Evolutionary conservation across 495 filamentous ascomycete genomes (phyloP), one percentile per base, ranked within the genome.

Genomic region (Jackrogersella multiformis): DNA sequence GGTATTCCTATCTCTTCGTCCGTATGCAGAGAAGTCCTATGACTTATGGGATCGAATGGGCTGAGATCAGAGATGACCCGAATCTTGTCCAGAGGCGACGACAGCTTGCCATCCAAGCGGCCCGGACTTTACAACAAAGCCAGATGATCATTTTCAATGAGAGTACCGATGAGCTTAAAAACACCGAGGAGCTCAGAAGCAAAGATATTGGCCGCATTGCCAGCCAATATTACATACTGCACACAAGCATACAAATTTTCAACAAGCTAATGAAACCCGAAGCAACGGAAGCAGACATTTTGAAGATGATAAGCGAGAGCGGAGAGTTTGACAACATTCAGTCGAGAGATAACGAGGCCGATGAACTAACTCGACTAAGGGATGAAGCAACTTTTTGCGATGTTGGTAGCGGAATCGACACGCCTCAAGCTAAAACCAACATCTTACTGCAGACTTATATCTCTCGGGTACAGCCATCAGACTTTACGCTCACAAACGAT

Each of bases 101-200:
- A 15, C 86, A 95, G 41, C 79, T 98, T 54, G 88, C 96, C 56
- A 91, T 96, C 52, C 87, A 94, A 63, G 96, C 95, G 32, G 96
- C 95, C 1, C 82, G 87, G 18, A 89, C 90, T 1, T 81, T 99
- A 30, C 92, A 95, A 66, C 84, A 93, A 70, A 96, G 89, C 68
- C 96, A 98, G 74, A 99, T 99, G 95, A 94, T 99, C 67, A 96
- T 98, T 39, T 98, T 94, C 81, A 96, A 97, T 70, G 96, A 97
- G 62, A 82, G 78, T 10, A 98, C 95, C 0, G 92, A 97, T 74
- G 93, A 94, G 66, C 85, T 99, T 8, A 87, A 89, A 44, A 82
- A 79, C 12, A 98, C 95, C 0, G 92, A 97, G 74, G 93, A 94
- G 66, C 85, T 99, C 9, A 87, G 89, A 44, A 89, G 92, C 48